These are phyloP conservation scores for Pseudoturritis turrita DNA, from an alignment of 345 rosid genomes.

Conservation along the genomic window DNA sequence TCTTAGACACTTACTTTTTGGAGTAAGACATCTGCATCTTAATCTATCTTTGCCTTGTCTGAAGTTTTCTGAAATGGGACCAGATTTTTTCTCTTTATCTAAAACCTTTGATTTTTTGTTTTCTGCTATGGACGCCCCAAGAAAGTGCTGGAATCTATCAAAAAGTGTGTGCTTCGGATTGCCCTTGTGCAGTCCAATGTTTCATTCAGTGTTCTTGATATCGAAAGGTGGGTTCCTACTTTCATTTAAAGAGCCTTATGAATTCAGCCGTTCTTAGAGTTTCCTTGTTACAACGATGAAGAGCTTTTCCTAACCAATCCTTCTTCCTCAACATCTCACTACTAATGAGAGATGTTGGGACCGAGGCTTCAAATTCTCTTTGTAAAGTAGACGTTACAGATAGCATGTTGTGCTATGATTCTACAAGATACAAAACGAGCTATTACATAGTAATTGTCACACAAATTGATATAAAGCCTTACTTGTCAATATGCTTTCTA, in stretches of 20 bases:
- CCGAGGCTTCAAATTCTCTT: conserved; percentile 43
- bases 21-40: neutral
- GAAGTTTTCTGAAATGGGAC: neutral
- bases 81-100: neutral
- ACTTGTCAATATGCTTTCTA: no score
- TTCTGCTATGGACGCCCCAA: conserved; percentile 52
- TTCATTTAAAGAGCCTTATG: conserved; percentile 12
- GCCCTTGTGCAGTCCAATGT: conserved; percentile 64
- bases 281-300: conserved; percentile 50
- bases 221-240: conserved; percentile 55
- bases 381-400: conserved; percentile 46
- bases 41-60: neutral
- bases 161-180: conserved; percentile 59
- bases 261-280: conserved; percentile 11
- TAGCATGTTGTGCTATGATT: conserved; percentile 42
- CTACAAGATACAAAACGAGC: no score
- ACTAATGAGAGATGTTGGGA: conserved; percentile 59
- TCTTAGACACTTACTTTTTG: conserved; percentile 8
- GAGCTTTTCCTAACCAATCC: conserved; percentile 55
- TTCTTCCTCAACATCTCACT: conserved; percentile 58
- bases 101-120: neutral
- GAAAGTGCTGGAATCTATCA: conserved; percentile 70
- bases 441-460: no score
- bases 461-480: no score
- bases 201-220: conserved; percentile 63